phyloP scores from a whole-genome alignment of 768 basidiomycete genomes.

The Trametes elegans region DNA sequence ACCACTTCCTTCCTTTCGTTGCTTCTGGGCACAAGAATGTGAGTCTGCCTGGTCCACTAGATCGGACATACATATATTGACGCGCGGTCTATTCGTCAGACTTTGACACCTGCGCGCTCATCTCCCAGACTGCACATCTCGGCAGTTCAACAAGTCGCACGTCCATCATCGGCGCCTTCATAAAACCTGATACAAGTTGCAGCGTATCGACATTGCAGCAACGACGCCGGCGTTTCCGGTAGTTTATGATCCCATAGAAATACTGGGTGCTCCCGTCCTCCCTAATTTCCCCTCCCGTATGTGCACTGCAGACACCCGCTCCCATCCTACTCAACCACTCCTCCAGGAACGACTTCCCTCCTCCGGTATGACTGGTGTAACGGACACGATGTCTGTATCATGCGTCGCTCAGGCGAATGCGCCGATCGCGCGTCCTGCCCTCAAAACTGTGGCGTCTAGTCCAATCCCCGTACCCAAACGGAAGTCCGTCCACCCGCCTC shows the following conservation, averaged over 20 bases:
- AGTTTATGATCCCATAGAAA: not conserved
- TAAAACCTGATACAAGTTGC: not conserved
- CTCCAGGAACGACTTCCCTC: not conserved
- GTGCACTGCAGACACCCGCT: not conserved
- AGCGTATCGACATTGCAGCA: not conserved
- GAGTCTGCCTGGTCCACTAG: too few species aligned
- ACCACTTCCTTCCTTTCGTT: too few species aligned
- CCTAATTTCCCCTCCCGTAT: not conserved
- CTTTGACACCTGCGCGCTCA: not conserved
- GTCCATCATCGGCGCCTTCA: not conserved
- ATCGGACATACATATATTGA: too few species aligned
- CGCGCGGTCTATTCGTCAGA: too few species aligned
- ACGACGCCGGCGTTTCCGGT: not conserved
- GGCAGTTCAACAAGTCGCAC: not conserved
- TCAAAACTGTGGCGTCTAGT: not conserved
- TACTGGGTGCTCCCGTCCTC: not conserved
- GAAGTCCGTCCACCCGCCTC: conserved; percentile 2
- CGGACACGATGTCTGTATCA: not conserved
- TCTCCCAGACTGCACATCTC: too few species aligned
- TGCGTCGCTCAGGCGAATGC: not conserved
- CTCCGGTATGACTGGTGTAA: not conserved
- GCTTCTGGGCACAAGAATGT: too few species aligned
- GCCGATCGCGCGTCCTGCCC: not conserved
- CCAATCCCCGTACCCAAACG: conserved; percentile 20
- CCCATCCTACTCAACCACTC: not conserved